These are phyloP conservation scores for Aquilaria malaccensis DNA, from an alignment of 345 rosid species.

Conservation along the genomic window DNA sequence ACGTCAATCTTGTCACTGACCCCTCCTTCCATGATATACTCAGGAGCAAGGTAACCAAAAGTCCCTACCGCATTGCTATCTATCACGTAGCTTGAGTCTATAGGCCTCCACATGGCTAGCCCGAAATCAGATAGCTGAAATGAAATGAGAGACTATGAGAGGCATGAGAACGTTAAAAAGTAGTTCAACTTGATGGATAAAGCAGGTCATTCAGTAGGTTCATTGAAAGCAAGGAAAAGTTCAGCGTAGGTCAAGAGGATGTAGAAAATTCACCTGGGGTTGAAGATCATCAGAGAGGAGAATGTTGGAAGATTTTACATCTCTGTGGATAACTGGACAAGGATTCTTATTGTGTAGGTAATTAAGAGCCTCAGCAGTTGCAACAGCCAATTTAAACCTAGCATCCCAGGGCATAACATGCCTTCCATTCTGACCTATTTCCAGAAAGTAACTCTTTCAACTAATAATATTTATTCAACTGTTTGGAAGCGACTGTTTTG, in stretches of 20 bases:
- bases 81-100: slow-evolving; percentile 19
- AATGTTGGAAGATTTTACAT: slow-evolving; percentile 50
- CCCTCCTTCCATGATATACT: slow-evolving; percentile 46
- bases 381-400: slow-evolving; percentile 31
- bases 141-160: too few relatives aligned
- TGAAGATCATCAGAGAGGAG: slow-evolving; percentile 39
- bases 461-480: background rate
- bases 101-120: slow-evolving; percentile 45
- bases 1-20: slow-evolving; percentile 41
- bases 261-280: slow-evolving; percentile 29
- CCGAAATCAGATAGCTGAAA: slow-evolving; percentile 51
- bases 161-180: too few relatives aligned
- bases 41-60: slow-evolving; percentile 58
- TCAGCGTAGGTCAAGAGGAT: background rate
- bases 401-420: slow-evolving; percentile 29
- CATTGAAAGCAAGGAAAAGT: too few relatives aligned
- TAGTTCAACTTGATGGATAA: too few relatives aligned
- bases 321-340: slow-evolving; percentile 46
- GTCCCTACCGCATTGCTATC: slow-evolving; percentile 38
- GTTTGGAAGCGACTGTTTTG: slow-evolving; percentile 2
- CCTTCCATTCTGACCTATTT: slow-evolving; percentile 15
- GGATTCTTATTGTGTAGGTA: slow-evolving; percentile 35
- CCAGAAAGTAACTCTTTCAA: slow-evolving; percentile 1
- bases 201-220: too few relatives aligned
- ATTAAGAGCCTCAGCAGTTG: slow-evolving; percentile 35